Evolutionary conservation across 2,329 filamentous ascomycete species (phyloP), one percentile per base, ranked within the genome.

Genomic region (Monilinia aucupariae): DNA sequence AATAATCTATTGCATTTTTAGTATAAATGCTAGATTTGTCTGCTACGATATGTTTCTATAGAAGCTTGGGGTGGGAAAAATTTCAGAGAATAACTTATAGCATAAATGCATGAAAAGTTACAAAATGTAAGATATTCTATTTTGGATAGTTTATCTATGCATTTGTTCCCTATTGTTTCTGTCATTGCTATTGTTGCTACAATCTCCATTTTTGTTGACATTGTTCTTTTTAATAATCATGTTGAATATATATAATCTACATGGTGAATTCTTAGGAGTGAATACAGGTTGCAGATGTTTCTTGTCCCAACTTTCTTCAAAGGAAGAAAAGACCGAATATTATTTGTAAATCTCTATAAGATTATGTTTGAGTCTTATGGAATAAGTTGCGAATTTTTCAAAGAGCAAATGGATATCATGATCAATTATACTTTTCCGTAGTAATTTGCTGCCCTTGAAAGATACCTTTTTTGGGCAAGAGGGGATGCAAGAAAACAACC

Each of bases 11-110:
- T 58, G 8, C 54, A 47, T 58, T 56, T 20, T 25, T 22, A 47
- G 41, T 47, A 32, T 34, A 25, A 56, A 47, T 47, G 53, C 53
- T 47, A 34, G 27, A 47, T 47, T 27, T 56, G 53, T 13, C 27
- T 4, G 32, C 34, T 47, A 27, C 43, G 30, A 34, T 25, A 10
- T 47, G 15, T 25, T 47, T 22, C 20, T 20, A 47, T 34, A 34
- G n/a, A 20, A 37, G 12, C 13, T 37, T n/a, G 27, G n/a, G 8
- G 13, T 15, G 25, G 12, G 45, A 0, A 58, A 34, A 47, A 20
- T 13, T 58, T 47, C 6, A 47, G 52, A 47, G 41, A 47, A 25
- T 37, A 58, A 58, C 47, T 47, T 41, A 56, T 56, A 56, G 27
- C 54, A 56, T 47, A 8, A 58, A 47, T 47, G 30, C 12, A 58